Evolutionary conservation across 768 basidiomycete genomes (phyloP).

Genomic region (Russula earlei): DNA sequence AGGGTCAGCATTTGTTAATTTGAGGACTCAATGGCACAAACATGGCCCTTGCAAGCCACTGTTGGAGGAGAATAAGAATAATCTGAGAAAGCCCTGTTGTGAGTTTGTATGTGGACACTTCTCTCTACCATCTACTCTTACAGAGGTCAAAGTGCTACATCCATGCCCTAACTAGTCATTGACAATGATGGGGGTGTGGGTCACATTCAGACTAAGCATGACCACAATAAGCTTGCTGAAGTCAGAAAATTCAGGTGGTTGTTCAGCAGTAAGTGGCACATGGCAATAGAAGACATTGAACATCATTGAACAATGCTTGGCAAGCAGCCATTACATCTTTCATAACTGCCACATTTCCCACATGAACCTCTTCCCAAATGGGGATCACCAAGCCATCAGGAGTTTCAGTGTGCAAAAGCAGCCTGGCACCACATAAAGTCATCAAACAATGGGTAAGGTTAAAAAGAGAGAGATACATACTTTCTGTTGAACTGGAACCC

Average conservation of each 20-base stretch:
- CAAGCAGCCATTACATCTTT: conserved; percentile 79
- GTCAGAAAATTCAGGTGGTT: conserved; percentile 64
- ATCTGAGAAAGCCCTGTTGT: conserved; percentile 36
- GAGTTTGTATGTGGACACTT: background rate
- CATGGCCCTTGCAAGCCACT: conserved; percentile 54
- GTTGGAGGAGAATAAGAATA: conserved; percentile 71
- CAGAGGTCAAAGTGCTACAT: conserved; percentile 84
- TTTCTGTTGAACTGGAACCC: too few species aligned
- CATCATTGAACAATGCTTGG: conserved; percentile 32
- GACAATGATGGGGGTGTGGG: conserved; percentile 74
- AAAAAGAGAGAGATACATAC: conserved; percentile 29
- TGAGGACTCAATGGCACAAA: conserved; percentile 32
- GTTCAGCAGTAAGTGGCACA: conserved; percentile 90
- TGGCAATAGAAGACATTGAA: conserved; percentile 70
- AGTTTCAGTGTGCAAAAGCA: conserved; percentile 86
- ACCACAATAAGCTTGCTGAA: conserved; percentile 71
- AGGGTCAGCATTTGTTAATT: conserved; percentile 33
- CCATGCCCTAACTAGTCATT: conserved; percentile 95
- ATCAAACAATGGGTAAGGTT: background rate
- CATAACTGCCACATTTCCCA: conserved; percentile 64
- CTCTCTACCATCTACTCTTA: conserved; percentile 27
- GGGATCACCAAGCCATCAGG: conserved; percentile 82
- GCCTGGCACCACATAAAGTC: conserved; percentile 34
- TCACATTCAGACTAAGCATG: conserved; percentile 56
- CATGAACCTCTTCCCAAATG: conserved; percentile 84